Base-by-base conservation (phyloP, 306 rosid species). In the Pyrus betulifolia region DNA sequence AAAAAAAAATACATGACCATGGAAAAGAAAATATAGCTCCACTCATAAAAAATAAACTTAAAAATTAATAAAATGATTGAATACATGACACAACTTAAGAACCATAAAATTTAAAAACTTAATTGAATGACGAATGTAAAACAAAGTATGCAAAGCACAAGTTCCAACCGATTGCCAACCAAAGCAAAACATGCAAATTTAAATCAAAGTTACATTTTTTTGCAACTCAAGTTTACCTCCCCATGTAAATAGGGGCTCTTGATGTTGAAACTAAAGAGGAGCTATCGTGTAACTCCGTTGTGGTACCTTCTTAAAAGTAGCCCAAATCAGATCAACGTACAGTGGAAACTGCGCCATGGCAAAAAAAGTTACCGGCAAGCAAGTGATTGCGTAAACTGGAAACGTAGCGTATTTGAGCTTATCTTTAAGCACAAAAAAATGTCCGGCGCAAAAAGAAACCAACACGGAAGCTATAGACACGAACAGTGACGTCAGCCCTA, bases 391-490 rank as follows among this genome's bases (percentile, higher is more conserved):
- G 33, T 86, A 89, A 3, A 89, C 67, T 0, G 87, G 81, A 46
- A 89, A 71, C 2, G 82, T 67, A 0, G 76, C 71, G 1, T 67
- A 42, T 28, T 76, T 77, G 33, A 84, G 79, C 21, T 71, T 77
- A 11, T 86, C 83, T 42, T 73, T 74, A 0, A 88, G 78, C 73
- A 85, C 81, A 12, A 85, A 84, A 81, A 79, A 88, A 66, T 89
- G 89, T 0, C 82, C 93, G 0, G 91, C 80, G 0, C 91, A 83
- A 21, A 88, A 91, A 0, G 94, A 79, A 30, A 75, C 25, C 14
- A 88, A 28, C 86, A 91, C 76, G 1, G 91, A 70, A 7, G 66
- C 67, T 25, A 89, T 85, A 40, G 91, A 85, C 13, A 91, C 35
- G n/a, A 85, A 86, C 1, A 89, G 86, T 5, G 91, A 84, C 21